These are phyloP conservation scores for Calonectria leucothoes DNA, from an alignment of 2,329 filamentous ascomycete genomes.

Conservation along the genomic window DNA sequence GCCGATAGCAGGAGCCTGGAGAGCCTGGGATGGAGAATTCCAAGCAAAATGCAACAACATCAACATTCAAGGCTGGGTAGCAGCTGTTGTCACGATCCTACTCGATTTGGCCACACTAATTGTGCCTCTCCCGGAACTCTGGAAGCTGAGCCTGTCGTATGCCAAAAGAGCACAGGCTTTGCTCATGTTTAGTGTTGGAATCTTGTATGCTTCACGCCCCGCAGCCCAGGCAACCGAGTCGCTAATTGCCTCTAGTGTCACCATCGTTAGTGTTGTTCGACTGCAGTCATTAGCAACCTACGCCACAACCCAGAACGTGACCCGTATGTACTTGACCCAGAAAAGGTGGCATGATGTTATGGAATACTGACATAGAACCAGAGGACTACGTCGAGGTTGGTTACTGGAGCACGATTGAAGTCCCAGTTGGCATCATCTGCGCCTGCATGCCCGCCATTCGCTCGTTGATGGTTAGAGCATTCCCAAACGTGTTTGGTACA, in stretches of 20 bases:
- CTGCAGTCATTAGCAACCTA: constrained; percentile 36
- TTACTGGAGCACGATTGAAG: constrained; percentile 45
- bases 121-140: constrained; percentile 55
- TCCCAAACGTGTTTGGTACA: constrained; percentile 29
- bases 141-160: constrained; percentile 48
- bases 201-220: constrained; percentile 39
- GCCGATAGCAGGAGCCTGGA: constrained; percentile 62
- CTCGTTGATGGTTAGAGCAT: constrained; percentile 25
- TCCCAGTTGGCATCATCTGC: constrained; percentile 45
- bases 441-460: constrained; percentile 43
- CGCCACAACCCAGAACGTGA: constrained; percentile 36
- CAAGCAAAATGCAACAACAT: constrained; percentile 59
- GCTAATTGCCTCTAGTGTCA: background rate
- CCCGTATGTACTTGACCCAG: constrained; percentile 25
- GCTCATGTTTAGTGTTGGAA: constrained; percentile 57
- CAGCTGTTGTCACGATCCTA: constrained; percentile 59
- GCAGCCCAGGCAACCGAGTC: background rate
- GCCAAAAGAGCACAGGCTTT: constrained; percentile 55
- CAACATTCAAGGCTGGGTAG: constrained; percentile 59
- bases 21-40: constrained; percentile 57
- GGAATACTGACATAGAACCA: background rate
- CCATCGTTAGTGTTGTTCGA: constrained; percentile 35
- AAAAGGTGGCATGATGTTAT: too few species aligned
- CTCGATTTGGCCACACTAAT: constrained; percentile 60
- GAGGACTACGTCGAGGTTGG: constrained; percentile 40